Evolutionary conservation across 1,284 basidiomycete species (phyloP), one percentile per base, ranked within the genome.

Genomic region (Cutaneotrichosporon cavernicola): DNA sequence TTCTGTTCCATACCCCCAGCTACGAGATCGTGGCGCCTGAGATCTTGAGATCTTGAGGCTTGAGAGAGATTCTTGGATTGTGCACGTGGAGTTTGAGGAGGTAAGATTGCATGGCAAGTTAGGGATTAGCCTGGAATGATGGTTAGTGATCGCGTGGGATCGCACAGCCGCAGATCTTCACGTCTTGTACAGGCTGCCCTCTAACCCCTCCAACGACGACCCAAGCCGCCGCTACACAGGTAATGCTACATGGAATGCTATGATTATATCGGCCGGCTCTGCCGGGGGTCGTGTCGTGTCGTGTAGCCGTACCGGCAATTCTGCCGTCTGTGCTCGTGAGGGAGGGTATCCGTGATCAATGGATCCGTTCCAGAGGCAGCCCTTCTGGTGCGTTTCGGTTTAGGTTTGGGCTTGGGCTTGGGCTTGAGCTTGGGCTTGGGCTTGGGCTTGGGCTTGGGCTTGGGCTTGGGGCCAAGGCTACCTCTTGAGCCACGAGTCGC

Each of bases 401-500:
- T 43, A 18, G 40, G 14, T 13, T 36, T 9, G 36, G 9, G 9
- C 9, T 13, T 36, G 36, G 36, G 36, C 5, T 36, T 13, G 36
- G 26, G 26, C 26, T 26, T 13, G 36, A 3, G 26, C 26, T 26
- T 36, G 36, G 36, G 36, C 36, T 36, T 13, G 36, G 36, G 36
- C 36, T 36, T 36, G 36, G 36, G 36, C 36, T 36, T 10, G 36
- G 36, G 13, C 36, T 36, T 9, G 38, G 43, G 43, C 43, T 46
- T 46, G 43, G 34, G 34, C 34, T 36, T 13, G 1, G 34, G 8
- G 34, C 34, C 8, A 36, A 13, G 8, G 43, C 43, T 46, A 46
- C 43, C 43, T 16, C 43, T 46, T 46, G 43, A 46, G 43, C 43
- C 43, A 46, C 43, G 43, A 46, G 43, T 46, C 43, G 18, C 43